Evolutionary conservation across 441 rosid genomes (phyloP), one percentile per base, ranked within the genome.

Genomic region (Corymbia calophylla): DNA sequence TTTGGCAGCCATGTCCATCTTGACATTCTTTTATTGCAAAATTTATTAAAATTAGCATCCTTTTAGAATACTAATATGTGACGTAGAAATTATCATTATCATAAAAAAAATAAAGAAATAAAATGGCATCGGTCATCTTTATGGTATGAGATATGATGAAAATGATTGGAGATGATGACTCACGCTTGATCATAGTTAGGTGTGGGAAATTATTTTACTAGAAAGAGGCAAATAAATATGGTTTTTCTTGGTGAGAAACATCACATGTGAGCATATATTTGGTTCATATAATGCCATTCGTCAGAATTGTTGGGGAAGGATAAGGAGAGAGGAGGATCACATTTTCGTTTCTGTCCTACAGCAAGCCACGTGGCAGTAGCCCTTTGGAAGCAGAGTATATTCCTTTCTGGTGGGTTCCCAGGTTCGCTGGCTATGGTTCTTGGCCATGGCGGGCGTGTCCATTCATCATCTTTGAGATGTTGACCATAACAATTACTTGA

Each of bases 351-450:
- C 91, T 91, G 94, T 88, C 89, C 49, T 17, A 11, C 31, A 56
- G 21, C 47, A 32, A 53, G 87, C 93, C 94, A 81, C 92, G 91
- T 89, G 92, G 92, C 95, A 87, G 5, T 29, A 84, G 6, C 16
- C 82, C 32, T 19, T 77, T 64, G 89, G 88, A 87, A 77, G 87
- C 90, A 82, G 53, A 86, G 88, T 53, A 81, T 89, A 91, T 88
- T 86, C n/a, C 84, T 44, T 77, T 77, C 53, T 23, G n/a, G 84
- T 77, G n/a, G n/a, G n/a, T 77, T 77, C 84, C 82, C 49, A 21
- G 49, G 82, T 48, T 1, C 84, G 15, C 13, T 44, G 53, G 32
- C 6, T 13, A 13, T 62, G 70, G 16, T 6, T 29, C 32, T n/a
- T 62, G 32, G 51, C 18, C 16, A 73, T 21, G 17, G 17, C 21